Evolutionary conservation across 345 rosid genomes (phyloP), one percentile per base, ranked within the genome.

Genomic region (Heritiera littoralis): DNA sequence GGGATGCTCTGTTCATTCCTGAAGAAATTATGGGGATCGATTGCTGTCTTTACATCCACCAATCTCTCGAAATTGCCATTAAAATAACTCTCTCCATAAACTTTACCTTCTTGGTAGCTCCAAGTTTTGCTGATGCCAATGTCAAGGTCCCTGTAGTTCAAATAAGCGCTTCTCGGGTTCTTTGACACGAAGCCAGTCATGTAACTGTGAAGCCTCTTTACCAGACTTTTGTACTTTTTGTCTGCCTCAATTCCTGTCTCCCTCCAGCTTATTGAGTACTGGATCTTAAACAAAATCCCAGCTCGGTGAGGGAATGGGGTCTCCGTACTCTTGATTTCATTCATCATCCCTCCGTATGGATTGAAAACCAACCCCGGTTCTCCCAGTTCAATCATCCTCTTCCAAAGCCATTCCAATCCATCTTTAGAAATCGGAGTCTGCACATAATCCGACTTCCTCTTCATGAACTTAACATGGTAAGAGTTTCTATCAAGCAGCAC

Each of bases 371-470:
- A 51, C 2, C 89, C 92, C 0, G 73, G 60, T 68, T 88, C 87
- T 10, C 89, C 94, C 7, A 85, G 10, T 4, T 87, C 82, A 0
- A 87, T 82, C 92, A 90, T 78, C 79, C 78, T 85, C n/a, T 88
- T 79, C 88, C 89, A 91, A 9, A 93, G 28, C 58, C 83, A 70
- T 43, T 82, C 77, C 41, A 93, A 52, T 15, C 70, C 84, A 0
- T 67, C 49, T 66, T 72, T 85, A 0, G 82, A 52, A 38, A 93
- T 88, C 12, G 84, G 88, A 0, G 72, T 79, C n/a, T 28, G 83
- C 0, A 93, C 90, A 45, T 89, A 91, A 75, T 93, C 94, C 0
- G 96, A 91, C 48, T 93, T 93, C 80, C 90, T 87, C 82, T 92
- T 92, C 8, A 83, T 54, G 75, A 84, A 86, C 52, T 60, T 70